Conservation (phyloP, 106 monocot genomes). For the Amphibolis antarctica region DNA sequence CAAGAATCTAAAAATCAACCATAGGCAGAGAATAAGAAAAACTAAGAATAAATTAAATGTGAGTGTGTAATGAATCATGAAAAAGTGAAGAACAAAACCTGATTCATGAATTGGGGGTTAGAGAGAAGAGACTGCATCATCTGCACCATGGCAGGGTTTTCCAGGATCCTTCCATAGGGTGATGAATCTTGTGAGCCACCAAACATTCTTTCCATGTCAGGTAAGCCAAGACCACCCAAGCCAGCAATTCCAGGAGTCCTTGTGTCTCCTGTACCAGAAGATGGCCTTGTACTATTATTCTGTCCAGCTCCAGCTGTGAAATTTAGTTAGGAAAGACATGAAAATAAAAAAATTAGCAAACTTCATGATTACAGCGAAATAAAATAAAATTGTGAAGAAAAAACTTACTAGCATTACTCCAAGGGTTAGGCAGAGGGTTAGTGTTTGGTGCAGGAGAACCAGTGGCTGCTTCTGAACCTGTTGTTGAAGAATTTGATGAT, state of each 20-base stretch:
- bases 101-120: constrained; percentile 77
- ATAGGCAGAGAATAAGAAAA: not conserved
- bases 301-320: constrained; percentile 36
- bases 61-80: not conserved
- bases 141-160: constrained; percentile 70
- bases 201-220: constrained; percentile 52
- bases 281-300: constrained; percentile 24
- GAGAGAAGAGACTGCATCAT: constrained; percentile 77
- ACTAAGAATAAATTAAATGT: not conserved
- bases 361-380: not conserved
- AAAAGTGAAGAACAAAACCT: constrained; percentile 58
- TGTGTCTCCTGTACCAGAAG: constrained; percentile 30
- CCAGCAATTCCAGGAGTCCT: constrained; percentile 39
- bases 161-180: constrained; percentile 45
- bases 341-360: not conserved
- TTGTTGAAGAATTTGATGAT: constrained; percentile 30
- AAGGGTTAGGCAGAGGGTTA: constrained; percentile 92
- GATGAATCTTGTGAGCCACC: constrained; percentile 48
- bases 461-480: constrained; percentile 30
- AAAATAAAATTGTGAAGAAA: not conserved
- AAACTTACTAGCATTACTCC: constrained; percentile 45
- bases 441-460: constrained; percentile 74
- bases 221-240: constrained; percentile 48
- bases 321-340: not conserved
- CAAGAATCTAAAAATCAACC: not conserved